Conservation (phyloP, 1,284 basidiomycete species). For the Exobasidium rhododendri region DNA sequence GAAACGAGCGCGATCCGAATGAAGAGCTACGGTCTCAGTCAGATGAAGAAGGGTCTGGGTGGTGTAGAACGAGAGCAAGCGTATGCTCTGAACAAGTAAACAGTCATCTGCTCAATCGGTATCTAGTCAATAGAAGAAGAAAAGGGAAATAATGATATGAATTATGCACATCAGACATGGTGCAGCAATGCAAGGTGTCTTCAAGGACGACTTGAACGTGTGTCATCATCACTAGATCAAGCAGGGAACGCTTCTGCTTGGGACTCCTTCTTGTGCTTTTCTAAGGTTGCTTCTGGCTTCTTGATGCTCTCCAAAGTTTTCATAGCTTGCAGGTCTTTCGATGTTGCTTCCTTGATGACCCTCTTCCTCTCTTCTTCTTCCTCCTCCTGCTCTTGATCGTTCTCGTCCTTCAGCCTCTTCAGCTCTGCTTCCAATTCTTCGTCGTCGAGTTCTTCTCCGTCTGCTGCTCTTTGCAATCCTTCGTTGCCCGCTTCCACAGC, state of each 20-base stretch:
- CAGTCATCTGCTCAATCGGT: not conserved
- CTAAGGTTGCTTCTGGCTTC: not conserved
- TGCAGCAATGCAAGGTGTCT: too few species aligned
- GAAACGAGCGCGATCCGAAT: slow-evolving; percentile 52
- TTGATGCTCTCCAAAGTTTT: not conserved
- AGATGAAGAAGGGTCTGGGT: slow-evolving; percentile 39
- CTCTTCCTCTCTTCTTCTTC: slow-evolving; percentile 16
- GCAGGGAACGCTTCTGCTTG: not conserved
- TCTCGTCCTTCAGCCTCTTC: slow-evolving; percentile 20
- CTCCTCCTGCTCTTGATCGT: slow-evolving; percentile 25
- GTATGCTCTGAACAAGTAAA: slow-evolving; percentile 38
- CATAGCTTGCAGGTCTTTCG: slow-evolving; percentile 21
- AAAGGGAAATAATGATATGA: not conserved
- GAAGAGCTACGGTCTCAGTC: slow-evolving; percentile 45
- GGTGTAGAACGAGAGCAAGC: slow-evolving; percentile 42
- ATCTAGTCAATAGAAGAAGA: not conserved
- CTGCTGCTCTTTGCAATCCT: slow-evolving; percentile 62
- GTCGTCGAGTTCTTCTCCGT: slow-evolving; percentile 34
- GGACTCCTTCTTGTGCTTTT: too few species aligned
- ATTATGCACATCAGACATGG: too few species aligned
- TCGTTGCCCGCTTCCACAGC: slow-evolving; percentile 69
- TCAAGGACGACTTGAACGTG: too few species aligned
- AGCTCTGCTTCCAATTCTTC: slow-evolving; percentile 52
- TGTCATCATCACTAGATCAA: too few species aligned
- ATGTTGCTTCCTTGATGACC: too few species aligned